phyloP scores from a whole-genome alignment of 768 basidiomycete genomes.

The Hericium erinaceus region DNA sequence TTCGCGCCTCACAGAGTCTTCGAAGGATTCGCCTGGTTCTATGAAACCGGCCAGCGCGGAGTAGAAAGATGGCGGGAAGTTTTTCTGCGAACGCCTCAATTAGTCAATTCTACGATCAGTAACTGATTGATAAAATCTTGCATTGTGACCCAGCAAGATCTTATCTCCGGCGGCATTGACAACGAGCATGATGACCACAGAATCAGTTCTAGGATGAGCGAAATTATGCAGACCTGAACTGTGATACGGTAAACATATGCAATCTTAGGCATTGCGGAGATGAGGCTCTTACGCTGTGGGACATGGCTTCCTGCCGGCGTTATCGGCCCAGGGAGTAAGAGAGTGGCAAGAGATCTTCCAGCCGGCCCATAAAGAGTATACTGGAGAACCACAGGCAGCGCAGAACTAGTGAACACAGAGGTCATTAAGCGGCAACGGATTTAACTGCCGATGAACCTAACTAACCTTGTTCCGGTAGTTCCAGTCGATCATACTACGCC shows the following conservation, averaged over 20 bases:
- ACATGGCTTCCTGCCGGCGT: conserved; percentile 55
- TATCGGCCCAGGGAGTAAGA: conserved; percentile 66
- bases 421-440: neutral
- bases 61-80: conserved; percentile 64
- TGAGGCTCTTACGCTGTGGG: conserved; percentile 50
- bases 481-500: conserved; percentile 86
- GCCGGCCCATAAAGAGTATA: conserved; percentile 87
- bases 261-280: neutral
- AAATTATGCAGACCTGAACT: conserved; percentile 87
- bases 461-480: conserved; percentile 76
- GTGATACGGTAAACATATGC: conserved; percentile 8
- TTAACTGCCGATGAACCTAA: neutral
- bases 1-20: conserved; percentile 87
- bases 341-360: conserved; percentile 87
- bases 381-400: conserved; percentile 72
- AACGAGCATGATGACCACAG: conserved; percentile 87
- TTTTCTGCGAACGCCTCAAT: conserved; percentile 33
- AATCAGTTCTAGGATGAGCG: conserved; percentile 71
- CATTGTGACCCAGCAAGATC: conserved; percentile 81
- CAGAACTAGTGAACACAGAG: conserved; percentile 56
- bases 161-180: conserved; percentile 73
- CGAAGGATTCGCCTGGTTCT: conserved; percentile 90
- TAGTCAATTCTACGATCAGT: neutral
- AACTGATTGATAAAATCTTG: conserved; percentile 25
- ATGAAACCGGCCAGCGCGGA: conserved; percentile 91